A percentile compares a stretch with the other conserved stretches of the same genome.
Evolutionary conservation across 2,329 filamentous ascomycete genomes (phyloP).

Genomic region (Blumeria hordei): DNA sequence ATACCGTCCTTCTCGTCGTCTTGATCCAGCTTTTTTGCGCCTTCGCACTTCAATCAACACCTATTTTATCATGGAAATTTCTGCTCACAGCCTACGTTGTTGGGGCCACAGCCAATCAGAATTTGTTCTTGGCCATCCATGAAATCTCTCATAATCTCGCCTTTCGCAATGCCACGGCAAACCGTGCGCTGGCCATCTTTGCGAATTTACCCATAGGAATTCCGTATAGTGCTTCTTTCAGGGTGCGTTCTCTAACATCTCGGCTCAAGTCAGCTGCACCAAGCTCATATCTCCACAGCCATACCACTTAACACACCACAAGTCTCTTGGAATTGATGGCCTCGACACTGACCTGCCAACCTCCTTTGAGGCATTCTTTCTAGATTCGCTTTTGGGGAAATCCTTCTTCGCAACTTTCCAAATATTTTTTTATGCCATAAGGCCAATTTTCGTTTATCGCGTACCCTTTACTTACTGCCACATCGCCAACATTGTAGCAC

Average conservation of each 20-base stretch:
- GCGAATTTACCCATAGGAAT: conserved; percentile 91
- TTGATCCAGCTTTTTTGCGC: conserved; percentile 56
- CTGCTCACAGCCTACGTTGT: conserved; percentile 73
- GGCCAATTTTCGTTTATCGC: conserved; percentile 83
- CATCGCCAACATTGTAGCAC: conserved; percentile 52
- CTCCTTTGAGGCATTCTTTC: conserved; percentile 67
- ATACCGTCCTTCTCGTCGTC: conserved; percentile 66
- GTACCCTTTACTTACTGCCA: conserved; percentile 73
- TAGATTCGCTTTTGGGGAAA: conserved; percentile 88
- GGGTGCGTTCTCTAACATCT: conserved; percentile 26
- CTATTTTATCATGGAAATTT: conserved; percentile 66
- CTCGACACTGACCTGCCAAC: conserved; percentile 93
- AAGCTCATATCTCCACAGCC: conserved; percentile 28
- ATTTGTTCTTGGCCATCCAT: conserved; percentile 93
- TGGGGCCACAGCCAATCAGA: conserved; percentile 91
- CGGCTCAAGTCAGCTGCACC: neutral
- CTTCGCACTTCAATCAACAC: conserved; percentile 48
- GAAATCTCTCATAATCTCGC: conserved; percentile 97
- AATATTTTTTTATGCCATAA: conserved; percentile 93
- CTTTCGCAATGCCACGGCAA: conserved; percentile 57
- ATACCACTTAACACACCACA: conserved; percentile 97
- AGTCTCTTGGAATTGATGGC: conserved; percentile 87
- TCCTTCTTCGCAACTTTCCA: conserved; percentile 99
- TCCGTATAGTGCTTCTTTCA: conserved; percentile 87
- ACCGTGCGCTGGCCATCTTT: conserved; percentile 71